Evolutionary conservation across 2,329 filamentous ascomycete genomes (phyloP).

Genomic region (Cucurbitaria berberidis): DNA sequence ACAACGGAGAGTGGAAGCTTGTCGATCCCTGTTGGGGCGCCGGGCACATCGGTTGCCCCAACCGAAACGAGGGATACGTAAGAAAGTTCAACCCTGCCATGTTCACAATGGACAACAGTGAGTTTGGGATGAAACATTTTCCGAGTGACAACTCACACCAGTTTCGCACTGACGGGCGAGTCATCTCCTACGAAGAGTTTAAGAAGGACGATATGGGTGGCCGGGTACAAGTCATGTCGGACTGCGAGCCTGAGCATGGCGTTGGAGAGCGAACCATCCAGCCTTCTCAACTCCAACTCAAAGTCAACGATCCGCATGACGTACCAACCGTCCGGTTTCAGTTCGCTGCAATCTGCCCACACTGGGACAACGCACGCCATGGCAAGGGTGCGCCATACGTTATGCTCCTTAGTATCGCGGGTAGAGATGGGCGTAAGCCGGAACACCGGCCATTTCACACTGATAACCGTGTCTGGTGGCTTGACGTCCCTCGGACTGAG

Average conservation of each 20-base stretch:
- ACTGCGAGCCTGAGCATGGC: slow-evolving; percentile 57
- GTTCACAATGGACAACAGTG: slow-evolving; percentile 72
- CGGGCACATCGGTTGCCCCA: slow-evolving; percentile 62
- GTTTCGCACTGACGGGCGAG: slow-evolving; percentile 74
- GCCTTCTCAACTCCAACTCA: slow-evolving; percentile 66
- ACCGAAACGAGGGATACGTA: slow-evolving; percentile 59
- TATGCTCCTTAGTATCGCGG: slow-evolving; percentile 69
- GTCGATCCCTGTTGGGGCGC: slow-evolving; percentile 94
- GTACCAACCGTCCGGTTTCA: slow-evolving; percentile 71
- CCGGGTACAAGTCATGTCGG: slow-evolving; percentile 55
- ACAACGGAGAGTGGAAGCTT: slow-evolving; percentile 87
- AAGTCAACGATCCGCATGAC: slow-evolving; percentile 58
- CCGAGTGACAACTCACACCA: slow-evolving; percentile 72
- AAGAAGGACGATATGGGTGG: slow-evolving; percentile 63
- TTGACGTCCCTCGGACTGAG: slow-evolving; percentile 66
- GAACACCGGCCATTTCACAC: slow-evolving; percentile 72
- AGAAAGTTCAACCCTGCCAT: slow-evolving; percentile 66
- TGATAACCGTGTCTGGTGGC: slow-evolving; percentile 83
- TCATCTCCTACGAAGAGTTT: slow-evolving; percentile 81
- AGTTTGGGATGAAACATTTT: slow-evolving; percentile 82
- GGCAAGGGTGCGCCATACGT: slow-evolving; percentile 71
- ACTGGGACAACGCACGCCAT: slow-evolving; percentile 77
- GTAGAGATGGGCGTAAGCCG: slow-evolving; percentile 69
- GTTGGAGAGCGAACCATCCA: slow-evolving; percentile 64
- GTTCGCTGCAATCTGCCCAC: slow-evolving; percentile 78